A percentile compares a stretch with the other conserved stretches of the same genome.
These are phyloP conservation scores for Kwoniella shandongensis DNA, from an alignment of 768 basidiomycete genomes.

Conservation along the genomic window DNA sequence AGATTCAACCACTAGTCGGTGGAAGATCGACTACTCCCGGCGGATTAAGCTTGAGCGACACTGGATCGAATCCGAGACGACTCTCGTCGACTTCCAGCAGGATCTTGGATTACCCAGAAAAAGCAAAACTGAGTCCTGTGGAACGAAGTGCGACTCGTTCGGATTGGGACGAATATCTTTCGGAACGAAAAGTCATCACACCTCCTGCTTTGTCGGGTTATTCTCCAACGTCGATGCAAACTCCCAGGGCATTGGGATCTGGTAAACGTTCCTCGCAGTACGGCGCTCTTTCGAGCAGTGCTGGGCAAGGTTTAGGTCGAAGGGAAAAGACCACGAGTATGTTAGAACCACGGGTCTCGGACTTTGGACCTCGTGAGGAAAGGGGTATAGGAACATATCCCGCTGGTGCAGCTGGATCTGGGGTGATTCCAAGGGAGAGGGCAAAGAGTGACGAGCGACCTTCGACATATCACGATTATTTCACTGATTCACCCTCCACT, in stretches of 20 bases:
- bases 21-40: constrained; percentile 62
- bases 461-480: constrained; percentile 18
- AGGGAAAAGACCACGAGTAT: constrained; percentile 73
- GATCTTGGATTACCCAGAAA: constrained; percentile 6
- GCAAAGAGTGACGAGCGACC: constrained; percentile 3
- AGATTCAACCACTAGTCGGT: constrained; percentile 58
- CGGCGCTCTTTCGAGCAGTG: constrained; percentile 39
- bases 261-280: constrained; percentile 13
- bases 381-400: constrained; percentile 16
- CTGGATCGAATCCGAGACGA: constrained; percentile 22
- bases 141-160: constrained; percentile 9
- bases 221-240: background rate
- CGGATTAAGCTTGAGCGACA: background rate
- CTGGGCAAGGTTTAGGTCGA: constrained; percentile 55
- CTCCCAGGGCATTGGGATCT: constrained; percentile 57
- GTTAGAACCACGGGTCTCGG: constrained; percentile 57
- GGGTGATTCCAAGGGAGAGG: background rate
- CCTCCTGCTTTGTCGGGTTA: constrained; percentile 59
- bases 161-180: constrained; percentile 83
- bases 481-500: background rate
- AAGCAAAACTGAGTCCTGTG: background rate
- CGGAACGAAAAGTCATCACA: constrained; percentile 78
- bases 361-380: constrained; percentile 15
- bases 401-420: background rate
- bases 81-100: constrained; percentile 31